Evolutionary conservation across 371 early-diverging fungal genomes (phyloP), one percentile per base, ranked within the genome.

Genomic region (Globomyces sp.): DNA sequence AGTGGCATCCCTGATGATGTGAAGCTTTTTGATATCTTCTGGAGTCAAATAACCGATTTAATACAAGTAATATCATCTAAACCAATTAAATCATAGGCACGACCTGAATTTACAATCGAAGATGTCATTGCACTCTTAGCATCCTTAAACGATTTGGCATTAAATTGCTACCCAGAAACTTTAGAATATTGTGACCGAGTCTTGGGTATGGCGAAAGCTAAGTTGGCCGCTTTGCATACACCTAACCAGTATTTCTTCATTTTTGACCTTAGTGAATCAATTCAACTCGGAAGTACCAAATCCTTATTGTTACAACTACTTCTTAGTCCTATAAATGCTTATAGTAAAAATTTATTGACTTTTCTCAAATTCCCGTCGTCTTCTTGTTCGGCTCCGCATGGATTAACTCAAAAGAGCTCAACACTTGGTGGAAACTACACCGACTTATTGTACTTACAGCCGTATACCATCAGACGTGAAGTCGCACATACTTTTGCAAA

Each of bases 111-210:
- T 8, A 83, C 90, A 2, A 84, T 95, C 44, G 90, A 92, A 69
- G 96, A 98, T 68, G 85, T 92, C 24, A 88, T 92, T 36, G 91
- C 94, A 0, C 78, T 98, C 44, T 77, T 93, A 44, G 88, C 90
- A 1, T 93, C 95, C 0, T 79, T 95, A 66, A 84, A 87, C 63
- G 92, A 94, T 61, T 74, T 98, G 53, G 89, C 95, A 10, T 74
- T 96, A n/a, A 90, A 92, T 55, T 94, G 96, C 73, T 95, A 95
- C 66, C 95, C 96, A 10, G 91, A 92, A 10, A 85, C 86, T 40
- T 70, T 92, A 37, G 89, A 86, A 45, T 90, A 94, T 64, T 90
- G 94, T 1, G 94, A 95, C 74, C 85, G 87, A 70, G 90, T 98
- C 48, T 81, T 96, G 37, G 88, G 85, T 2, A 94, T 91, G 79